Evolutionary conservation across 208 protist species (phyloP).

Genomic region (Trypanosoma conorhini): DNA sequence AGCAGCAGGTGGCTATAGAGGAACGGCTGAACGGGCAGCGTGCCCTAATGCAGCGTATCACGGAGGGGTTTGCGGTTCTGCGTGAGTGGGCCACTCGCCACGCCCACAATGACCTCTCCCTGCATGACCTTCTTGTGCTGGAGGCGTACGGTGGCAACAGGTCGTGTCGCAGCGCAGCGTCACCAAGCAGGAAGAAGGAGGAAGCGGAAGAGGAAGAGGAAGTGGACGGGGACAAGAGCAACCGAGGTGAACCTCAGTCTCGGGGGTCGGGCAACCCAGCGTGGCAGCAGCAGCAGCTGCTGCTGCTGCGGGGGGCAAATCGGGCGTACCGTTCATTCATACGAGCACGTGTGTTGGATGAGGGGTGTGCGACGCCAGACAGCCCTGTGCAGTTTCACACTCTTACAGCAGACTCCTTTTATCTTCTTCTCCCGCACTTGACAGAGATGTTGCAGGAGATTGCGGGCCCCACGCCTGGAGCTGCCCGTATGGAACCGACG

Average conservation of each 20-base stretch:
- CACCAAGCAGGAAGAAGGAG: neutral
- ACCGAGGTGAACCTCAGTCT: neutral
- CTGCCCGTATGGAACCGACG: neutral
- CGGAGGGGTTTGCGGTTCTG: slow-evolving; percentile 25
- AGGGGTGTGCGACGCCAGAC: slow-evolving; percentile 15
- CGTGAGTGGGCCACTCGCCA: slow-evolving; percentile 14
- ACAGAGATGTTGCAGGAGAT: slow-evolving; percentile 19
- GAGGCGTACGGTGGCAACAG: slow-evolving; percentile 7
- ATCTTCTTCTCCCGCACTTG: slow-evolving; percentile 28
- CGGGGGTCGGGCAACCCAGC: neutral
- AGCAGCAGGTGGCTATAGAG: slow-evolving; percentile 30
- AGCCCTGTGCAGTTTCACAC: slow-evolving; percentile 25
- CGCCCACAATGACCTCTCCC: slow-evolving; percentile 25
- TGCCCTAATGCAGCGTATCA: slow-evolving; percentile 22
- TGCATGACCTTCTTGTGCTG: slow-evolving; percentile 44
- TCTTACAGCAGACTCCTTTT: slow-evolving; percentile 30
- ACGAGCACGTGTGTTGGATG: slow-evolving; percentile 25
- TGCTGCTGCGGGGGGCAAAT: slow-evolving; percentile 14
- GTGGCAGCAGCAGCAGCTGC: neutral
- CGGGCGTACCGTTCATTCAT: slow-evolving; percentile 18
- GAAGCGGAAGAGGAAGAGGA: neutral
- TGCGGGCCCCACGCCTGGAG: neutral
- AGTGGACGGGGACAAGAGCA: slow-evolving; percentile 1
- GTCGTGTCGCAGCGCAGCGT: neutral
- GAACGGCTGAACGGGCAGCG: slow-evolving; percentile 23